phyloP scores from a whole-genome alignment of 768 basidiomycete genomes.

The Inosperma sp. region DNA sequence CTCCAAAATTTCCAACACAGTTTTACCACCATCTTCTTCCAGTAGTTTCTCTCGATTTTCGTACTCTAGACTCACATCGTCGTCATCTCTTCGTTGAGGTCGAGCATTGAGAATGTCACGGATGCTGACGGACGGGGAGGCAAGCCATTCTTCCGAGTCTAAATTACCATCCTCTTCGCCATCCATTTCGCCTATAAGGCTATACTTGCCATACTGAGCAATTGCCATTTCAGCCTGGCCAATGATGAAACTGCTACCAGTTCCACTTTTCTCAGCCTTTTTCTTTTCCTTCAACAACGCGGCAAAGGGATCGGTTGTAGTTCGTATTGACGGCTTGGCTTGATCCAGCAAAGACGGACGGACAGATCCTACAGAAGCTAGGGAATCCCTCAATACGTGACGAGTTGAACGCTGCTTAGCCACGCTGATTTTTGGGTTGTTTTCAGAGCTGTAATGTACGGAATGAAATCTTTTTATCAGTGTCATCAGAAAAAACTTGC shows the following conservation, averaged over 20 bases:
- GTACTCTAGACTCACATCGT: not conserved
- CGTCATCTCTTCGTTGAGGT: constrained; percentile 1
- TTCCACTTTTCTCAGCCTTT: constrained; percentile 34
- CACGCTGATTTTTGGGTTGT: not conserved
- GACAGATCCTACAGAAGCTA: too few species aligned
- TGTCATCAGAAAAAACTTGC: constrained; percentile 8
- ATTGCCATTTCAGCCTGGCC: constrained; percentile 41
- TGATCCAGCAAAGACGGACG: too few species aligned
- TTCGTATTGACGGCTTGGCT: not conserved
- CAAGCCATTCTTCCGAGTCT: constrained; percentile 16
- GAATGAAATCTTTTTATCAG: not conserved
- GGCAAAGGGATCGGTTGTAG: constrained; percentile 44
- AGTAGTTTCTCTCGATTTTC: constrained; percentile 1
- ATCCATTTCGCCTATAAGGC: constrained; percentile 28
- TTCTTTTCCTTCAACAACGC: constrained; percentile 53
- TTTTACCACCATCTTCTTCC: constrained; percentile 8
- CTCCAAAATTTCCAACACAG: constrained; percentile 11
- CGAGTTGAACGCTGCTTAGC: too few species aligned
- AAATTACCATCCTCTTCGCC: constrained; percentile 28
- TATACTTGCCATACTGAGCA: constrained; percentile 26
- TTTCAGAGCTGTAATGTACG: not conserved
- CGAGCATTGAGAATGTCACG: constrained; percentile 8
- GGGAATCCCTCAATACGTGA: too few species aligned
- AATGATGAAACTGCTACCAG: constrained; percentile 39
- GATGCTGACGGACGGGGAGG: constrained; percentile 5